Conservation (phyloP, 768 basidiomycete species). For the Pulveroboletus frians region DNA sequence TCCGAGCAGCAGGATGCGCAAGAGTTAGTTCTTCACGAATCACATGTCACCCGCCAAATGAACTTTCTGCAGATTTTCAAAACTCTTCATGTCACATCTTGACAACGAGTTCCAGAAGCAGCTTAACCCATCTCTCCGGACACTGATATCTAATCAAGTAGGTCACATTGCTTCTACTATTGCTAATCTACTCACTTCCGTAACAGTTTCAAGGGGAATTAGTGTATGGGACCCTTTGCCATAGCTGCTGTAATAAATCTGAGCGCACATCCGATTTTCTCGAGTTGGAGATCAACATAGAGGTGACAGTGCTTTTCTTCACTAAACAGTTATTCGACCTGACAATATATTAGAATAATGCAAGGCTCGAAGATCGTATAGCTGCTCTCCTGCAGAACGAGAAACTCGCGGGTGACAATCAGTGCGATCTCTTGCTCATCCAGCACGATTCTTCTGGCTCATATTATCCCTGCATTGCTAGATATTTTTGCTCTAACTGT, state of each 20-base stretch:
- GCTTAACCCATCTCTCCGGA: conserved; percentile 50
- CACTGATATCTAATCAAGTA: conserved; percentile 73
- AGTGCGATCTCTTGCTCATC: conserved; percentile 39
- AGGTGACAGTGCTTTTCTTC: conserved; percentile 37
- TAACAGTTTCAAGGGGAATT: conserved; percentile 82
- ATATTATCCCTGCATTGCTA: conserved; percentile 24
- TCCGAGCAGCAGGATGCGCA: conserved; percentile 96
- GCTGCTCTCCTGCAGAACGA: conserved; percentile 64
- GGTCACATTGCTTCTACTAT: conserved; percentile 4
- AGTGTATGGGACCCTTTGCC: conserved; percentile 76
- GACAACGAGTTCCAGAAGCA: conserved; percentile 87
- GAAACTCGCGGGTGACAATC: conserved; percentile 73
- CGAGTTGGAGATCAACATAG: conserved; percentile 83
- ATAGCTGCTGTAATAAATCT: conserved; percentile 61
- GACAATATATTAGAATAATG: conserved; percentile 48
- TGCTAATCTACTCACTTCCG: conserved; percentile 2
- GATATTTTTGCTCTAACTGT: conserved; percentile 80
- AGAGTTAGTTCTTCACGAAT: conserved; percentile 54
- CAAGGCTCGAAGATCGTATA: conserved; percentile 71
- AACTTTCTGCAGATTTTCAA: conserved; percentile 66
- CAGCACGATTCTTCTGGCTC: background rate
- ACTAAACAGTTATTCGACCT: background rate
- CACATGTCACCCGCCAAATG: conserved; percentile 3
- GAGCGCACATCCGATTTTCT: conserved; percentile 70
- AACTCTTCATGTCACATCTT: conserved; percentile 87